Base-by-base conservation (phyloP, 768 basidiomycete species). In the Lactifluus echinatus region DNA sequence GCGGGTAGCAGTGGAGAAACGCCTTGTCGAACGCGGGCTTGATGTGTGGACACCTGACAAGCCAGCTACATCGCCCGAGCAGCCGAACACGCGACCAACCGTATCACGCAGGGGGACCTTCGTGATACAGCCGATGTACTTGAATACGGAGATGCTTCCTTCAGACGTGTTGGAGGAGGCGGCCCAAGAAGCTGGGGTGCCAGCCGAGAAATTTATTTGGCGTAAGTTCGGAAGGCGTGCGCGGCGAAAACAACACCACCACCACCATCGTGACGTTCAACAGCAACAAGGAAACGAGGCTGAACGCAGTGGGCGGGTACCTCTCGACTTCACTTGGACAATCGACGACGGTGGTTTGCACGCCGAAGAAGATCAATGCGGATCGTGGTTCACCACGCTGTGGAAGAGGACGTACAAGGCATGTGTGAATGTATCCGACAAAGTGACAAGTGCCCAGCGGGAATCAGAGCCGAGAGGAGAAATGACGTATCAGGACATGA, bases 131-230 rank as follows among this genome's bases (percentile, higher is more conserved):
- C 21, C 78, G 11, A 81, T 77, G 75, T 78, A 77, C 59, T 71
- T 90, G 14, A 88, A 89, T 66, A 63, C 86, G 36, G 77, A 79
- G 59, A 85, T 76, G 4, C 73, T 90, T 44, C 73, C 77, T 12
- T 72, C 72, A 29, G 68, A 68, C 8, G 78, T 85, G 67, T 74
- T 85, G 12, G 77, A 84, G 57, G 75, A 74, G 19, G 81, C 85
- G 3, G 82, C 85, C 4, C 72, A 82, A 62, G 87, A 89, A 67
- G 82, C 85, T 3, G 84, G 85, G 3, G 79, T 81, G 0, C 77
- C 85, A 0, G 73, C 84, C 1, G 71, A 74, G 36, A 74, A 72
- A 31, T 72, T 86, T 68, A 52, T 67, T 17, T 55, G 62, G 40
- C 59, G 63, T 42, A 60, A 57, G 29, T 46, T 45, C 55, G 53